Conservation (phyloP, 345 rosid species). For the Toxicodendron radicans region DNA sequence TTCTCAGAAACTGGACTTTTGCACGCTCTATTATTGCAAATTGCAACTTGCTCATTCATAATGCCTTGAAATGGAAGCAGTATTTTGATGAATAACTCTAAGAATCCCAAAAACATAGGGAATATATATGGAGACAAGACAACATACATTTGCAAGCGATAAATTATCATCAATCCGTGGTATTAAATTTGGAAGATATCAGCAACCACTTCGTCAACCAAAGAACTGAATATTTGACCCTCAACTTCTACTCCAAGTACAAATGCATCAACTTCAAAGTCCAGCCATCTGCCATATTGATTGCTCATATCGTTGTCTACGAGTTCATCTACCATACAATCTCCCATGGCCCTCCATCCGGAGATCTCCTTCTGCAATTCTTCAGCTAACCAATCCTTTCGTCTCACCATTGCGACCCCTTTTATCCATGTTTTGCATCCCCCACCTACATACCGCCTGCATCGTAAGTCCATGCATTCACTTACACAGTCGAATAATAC, state of each 20-base stretch:
- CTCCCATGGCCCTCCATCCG: conserved; percentile 64
- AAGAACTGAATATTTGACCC: conserved; percentile 46
- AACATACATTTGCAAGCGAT: not conserved
- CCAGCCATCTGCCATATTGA: conserved; percentile 78
- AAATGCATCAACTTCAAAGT: conserved; percentile 68
- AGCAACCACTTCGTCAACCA: conserved; percentile 64
- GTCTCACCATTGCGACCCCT: conserved; percentile 51
- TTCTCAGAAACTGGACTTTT: not conserved
- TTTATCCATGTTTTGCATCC: conserved; percentile 55
- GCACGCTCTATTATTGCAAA: not conserved
- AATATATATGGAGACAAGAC: not conserved
- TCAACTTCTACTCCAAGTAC: conserved; percentile 60
- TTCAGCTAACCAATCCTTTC: conserved; percentile 60
- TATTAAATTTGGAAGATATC: conserved; percentile 39
- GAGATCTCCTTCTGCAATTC: conserved; percentile 72
- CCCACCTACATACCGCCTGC: conserved; percentile 49
- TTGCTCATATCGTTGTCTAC: conserved; percentile 91
- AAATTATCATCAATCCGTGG: not conserved
- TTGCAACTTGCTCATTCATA: conserved; percentile 6
- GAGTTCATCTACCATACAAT: conserved; percentile 87
- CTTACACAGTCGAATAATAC: conserved; percentile 68
- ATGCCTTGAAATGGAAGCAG: conserved; percentile 3
- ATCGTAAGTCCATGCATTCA: conserved; percentile 65
- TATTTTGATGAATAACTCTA: not conserved
- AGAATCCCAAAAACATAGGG: conserved; percentile 7